Evolutionary conservation across 106 monocot genomes (phyloP).

Genomic region (Phalaenopsis equestris): DNA sequence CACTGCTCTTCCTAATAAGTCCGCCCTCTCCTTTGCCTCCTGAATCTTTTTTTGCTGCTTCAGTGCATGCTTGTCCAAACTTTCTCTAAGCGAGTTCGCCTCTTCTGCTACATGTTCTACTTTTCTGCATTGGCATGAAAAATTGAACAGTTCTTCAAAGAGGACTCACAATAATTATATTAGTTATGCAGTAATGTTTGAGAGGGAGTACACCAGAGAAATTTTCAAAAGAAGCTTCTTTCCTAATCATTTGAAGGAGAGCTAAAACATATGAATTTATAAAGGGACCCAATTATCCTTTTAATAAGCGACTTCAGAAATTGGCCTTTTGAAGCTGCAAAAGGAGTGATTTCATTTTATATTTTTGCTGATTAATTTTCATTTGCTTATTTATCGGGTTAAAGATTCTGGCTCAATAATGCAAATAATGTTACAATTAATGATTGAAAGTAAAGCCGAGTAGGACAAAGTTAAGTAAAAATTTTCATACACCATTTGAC

Average conservation of each 20-base stretch:
- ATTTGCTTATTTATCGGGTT: not conserved
- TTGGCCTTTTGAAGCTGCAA: not conserved
- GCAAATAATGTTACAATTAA: too few relatives aligned
- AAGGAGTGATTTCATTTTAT: not conserved
- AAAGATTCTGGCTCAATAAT: not conserved
- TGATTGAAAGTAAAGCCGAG: too few relatives aligned
- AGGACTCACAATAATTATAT: not conserved
- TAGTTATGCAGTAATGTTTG: not conserved
- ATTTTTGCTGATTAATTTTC: not conserved
- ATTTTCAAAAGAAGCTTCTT: not conserved
- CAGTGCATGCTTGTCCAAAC: conserved; percentile 42
- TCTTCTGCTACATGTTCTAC: conserved; percentile 77
- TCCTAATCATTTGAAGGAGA: not conserved
- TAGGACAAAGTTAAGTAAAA: too few relatives aligned
- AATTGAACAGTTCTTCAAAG: not conserved
- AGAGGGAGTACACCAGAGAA: not conserved
- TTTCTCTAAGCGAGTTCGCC: conserved; percentile 63
- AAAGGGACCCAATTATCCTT: not conserved
- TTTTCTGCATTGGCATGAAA: conserved; percentile 50
- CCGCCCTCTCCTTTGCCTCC: conserved; percentile 75
- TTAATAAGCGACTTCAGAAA: not conserved
- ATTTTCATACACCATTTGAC: too few relatives aligned
- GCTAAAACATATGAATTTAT: too few relatives aligned
- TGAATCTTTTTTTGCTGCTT: conserved; percentile 53
- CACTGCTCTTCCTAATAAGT: conserved; percentile 76